Evolutionary conservation across 2,329 filamentous ascomycete species (phyloP).

Genomic region (Tolypocladium tropicale): DNA sequence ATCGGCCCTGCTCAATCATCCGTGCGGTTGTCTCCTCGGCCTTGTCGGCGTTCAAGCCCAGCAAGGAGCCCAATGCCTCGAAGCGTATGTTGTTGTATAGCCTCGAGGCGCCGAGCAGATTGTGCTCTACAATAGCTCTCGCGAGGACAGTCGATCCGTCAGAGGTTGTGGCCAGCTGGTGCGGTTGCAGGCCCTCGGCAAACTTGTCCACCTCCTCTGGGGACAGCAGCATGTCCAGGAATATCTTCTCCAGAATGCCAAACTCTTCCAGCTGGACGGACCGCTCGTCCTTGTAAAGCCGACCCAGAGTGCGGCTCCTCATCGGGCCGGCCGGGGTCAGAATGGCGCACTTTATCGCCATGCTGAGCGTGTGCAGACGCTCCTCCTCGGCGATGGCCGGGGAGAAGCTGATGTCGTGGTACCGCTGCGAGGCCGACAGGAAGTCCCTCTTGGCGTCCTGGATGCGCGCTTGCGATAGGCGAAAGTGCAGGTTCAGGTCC

Average conservation of each 20-base stretch:
- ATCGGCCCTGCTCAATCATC: constrained; percentile 91
- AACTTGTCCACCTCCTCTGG: constrained; percentile 81
- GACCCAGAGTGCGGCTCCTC: constrained; percentile 68
- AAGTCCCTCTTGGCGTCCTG: constrained; percentile 85
- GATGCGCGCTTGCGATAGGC: constrained; percentile 86
- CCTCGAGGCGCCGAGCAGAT: constrained; percentile 74
- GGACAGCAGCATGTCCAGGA: constrained; percentile 74
- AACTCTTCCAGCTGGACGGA: constrained; percentile 67
- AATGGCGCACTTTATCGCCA: constrained; percentile 85
- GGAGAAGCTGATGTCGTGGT: constrained; percentile 78
- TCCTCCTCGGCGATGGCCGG: constrained; percentile 75
- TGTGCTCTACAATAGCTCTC: constrained; percentile 92
- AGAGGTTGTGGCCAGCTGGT: constrained; percentile 81
- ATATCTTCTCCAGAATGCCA: constrained; percentile 93
- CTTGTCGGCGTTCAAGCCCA: constrained; percentile 69
- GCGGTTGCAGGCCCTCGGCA: constrained; percentile 66
- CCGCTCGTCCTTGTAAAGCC: constrained; percentile 89
- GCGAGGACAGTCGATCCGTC: constrained; percentile 90
- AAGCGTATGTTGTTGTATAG: constrained; percentile 71
- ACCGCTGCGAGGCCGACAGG: constrained; percentile 75
- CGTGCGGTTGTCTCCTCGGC: constrained; percentile 85
- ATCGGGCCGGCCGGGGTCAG: constrained; percentile 83
- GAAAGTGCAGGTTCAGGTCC: constrained; percentile 72
- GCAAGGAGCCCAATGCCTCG: constrained; percentile 62
- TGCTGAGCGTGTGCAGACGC: constrained; percentile 70